phyloP scores from a whole-genome alignment of 2,329 filamentous ascomycete species.

The Apiospora kogelbergensis region DNA sequence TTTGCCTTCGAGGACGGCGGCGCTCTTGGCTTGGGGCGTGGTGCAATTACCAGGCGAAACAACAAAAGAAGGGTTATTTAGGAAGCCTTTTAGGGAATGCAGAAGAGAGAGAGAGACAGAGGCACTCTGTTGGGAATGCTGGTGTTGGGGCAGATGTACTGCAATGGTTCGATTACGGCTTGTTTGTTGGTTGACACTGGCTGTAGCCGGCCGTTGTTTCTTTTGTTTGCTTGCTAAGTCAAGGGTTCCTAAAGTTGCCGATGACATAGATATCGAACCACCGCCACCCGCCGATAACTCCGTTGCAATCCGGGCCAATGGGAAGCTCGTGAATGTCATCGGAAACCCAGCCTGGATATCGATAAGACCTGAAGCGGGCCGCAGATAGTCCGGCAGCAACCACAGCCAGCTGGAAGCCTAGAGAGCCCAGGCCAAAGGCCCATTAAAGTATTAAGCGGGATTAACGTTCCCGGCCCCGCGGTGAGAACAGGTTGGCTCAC shows the following conservation, averaged over 20 bases:
- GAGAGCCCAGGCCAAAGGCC: not conserved
- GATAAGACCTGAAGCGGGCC: not conserved
- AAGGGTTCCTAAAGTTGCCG: conserved; percentile 7
- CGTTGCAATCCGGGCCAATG: not conserved
- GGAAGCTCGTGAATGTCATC: not conserved
- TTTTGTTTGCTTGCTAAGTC: conserved; percentile 3
- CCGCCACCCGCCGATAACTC: not conserved
- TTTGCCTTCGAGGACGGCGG: not conserved
- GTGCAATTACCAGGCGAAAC: not conserved
- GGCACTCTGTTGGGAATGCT: not conserved
- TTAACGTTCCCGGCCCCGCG: conserved; percentile 1
- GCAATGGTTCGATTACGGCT: conserved; percentile 2
- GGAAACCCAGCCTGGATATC: not conserved
- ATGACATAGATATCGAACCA: conserved; percentile 7
- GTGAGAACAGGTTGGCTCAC: not conserved
- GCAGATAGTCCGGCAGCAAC: not conserved
- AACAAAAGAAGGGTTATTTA: not conserved
- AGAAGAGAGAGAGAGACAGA: not conserved
- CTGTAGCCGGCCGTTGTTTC: not conserved
- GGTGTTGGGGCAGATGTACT: conserved; percentile 2
- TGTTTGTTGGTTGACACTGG: conserved; percentile 2
- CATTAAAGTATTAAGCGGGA: not conserved
- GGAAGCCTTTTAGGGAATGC: not conserved
- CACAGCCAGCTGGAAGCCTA: not conserved
- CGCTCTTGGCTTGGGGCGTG: not conserved